Percentiles rank a stretch among this genome's conserved stretches.
Evolutionary conservation across 768 basidiomycete species (phyloP).

Genomic region (Tylopilus sp.): DNA sequence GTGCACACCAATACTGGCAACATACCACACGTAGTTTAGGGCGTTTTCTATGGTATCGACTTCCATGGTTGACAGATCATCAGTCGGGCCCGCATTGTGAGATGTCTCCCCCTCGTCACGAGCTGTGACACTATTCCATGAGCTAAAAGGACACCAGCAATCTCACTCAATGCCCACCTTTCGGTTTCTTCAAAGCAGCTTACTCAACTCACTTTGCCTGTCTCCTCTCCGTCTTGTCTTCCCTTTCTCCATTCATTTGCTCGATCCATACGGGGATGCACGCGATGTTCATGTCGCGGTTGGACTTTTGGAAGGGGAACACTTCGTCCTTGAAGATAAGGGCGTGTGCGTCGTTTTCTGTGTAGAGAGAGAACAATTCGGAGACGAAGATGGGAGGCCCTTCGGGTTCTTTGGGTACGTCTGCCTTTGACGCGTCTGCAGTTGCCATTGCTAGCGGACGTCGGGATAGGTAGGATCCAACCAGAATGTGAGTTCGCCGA

Average conservation of each 20-base stretch:
- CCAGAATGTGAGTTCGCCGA: background rate
- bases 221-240: slow-evolving; percentile 48
- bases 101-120: background rate
- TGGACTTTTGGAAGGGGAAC: slow-evolving; percentile 98
- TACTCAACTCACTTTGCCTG: slow-evolving; percentile 36
- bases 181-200: slow-evolving; percentile 40
- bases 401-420: background rate
- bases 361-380: slow-evolving; percentile 73
- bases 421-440: background rate
- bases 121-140: background rate
- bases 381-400: slow-evolving; percentile 45
- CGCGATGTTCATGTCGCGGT: slow-evolving; percentile 89
- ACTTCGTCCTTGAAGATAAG: slow-evolving; percentile 75
- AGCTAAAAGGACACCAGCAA: background rate
- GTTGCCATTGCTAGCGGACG: slow-evolving; percentile 8
- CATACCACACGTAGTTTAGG: slow-evolving; percentile 24
- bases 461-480: background rate
- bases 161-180: slow-evolving; percentile 35
- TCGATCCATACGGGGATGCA: slow-evolving; percentile 90
- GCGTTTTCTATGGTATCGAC: background rate
- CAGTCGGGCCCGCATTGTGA: background rate
- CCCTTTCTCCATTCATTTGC: slow-evolving; percentile 59
- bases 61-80: background rate
- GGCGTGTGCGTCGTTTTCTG: slow-evolving; percentile 79
- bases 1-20: background rate